Base-by-base conservation (phyloP, 345 rosid genomes). In the Acer yangbiense region DNA sequence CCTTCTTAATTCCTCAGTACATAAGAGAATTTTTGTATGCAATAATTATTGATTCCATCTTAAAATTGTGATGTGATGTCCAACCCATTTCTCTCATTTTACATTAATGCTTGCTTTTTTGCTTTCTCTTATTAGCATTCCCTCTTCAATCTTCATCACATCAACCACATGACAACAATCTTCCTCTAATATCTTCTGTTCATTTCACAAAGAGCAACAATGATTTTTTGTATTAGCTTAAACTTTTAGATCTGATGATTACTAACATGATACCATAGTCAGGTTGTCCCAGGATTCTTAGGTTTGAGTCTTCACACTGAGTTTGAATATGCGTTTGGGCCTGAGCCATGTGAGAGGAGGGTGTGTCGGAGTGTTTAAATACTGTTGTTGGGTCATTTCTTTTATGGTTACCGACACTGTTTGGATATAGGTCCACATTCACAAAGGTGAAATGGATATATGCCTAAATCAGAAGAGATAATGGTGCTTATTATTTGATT, bases 1-100 rank as follows among this genome's bases (percentile, higher is more conserved):
- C 63, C 10, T 44, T 17, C 20, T 32, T 32, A 32, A 32, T 32
- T 21, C 62, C 62, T n/a, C 61, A 46, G 3, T 32, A 32, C 3
- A 35, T 21, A 44, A 23, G 11, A 69, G 65, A 61, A 23, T 60
- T 62, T 55, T 61, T 71, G 71, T 66, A 55, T 35, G 57, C 21
- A 27, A 32, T 54, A 75, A 20, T 54, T 66, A 52, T 43, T 12
- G 65, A 75, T 65, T 14, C 64, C 39, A 66, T 67, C 78, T 54
- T 54, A 60, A 52, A 71, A 57, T 25, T 54, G 64, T 35, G 77
- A 72, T 78, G 81, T 72, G 77, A 66, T 78, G 76, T 46, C 17
- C 7, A 78, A 54, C 61, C 32, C 6, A 67, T 77, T 62, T 69
- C 21, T 62, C 25, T 27, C 18, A 29, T 60, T 60, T 74, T 60